Conservation (phyloP, 371 early-diverging fungal species). For the Ordospora colligata region DNA sequence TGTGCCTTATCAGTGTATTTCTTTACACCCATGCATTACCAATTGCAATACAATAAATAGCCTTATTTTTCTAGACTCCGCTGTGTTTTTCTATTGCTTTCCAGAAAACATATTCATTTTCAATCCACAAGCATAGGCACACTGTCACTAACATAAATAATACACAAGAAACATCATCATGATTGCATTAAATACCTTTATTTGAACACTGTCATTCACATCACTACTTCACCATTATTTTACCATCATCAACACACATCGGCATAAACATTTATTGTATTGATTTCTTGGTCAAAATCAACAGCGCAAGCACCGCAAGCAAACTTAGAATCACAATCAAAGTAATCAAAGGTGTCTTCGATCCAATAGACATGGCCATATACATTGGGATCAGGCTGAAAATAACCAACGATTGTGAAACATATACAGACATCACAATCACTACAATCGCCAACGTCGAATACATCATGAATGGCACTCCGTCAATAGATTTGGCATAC, state of each 20-base stretch:
- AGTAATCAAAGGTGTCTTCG: neutral
- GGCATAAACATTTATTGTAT: too few species aligned
- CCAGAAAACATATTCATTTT: neutral
- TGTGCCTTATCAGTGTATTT: conserved; percentile 38
- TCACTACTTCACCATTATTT: too few species aligned
- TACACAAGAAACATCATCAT: too few species aligned
- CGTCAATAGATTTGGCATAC: neutral
- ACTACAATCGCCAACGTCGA: neutral
- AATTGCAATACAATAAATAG: neutral
- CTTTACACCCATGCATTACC: conserved; percentile 9
- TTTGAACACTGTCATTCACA: too few species aligned
- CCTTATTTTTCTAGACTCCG: neutral
- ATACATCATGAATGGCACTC: neutral
- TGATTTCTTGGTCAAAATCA: neutral
- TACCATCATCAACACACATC: too few species aligned
- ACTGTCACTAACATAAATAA: too few species aligned
- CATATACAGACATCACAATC: neutral
- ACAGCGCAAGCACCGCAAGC: neutral
- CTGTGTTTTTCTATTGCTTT: neutral
- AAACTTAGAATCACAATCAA: neutral
- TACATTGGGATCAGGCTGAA: conserved; percentile 1
- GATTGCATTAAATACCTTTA: too few species aligned
- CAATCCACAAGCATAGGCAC: too few species aligned
- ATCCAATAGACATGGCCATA: neutral
- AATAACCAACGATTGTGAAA: neutral